Evolutionary conservation across 805 yeast species (phyloP), one percentile per base, ranked within the genome.

Genomic region (Cyberlindnera maclurae): DNA sequence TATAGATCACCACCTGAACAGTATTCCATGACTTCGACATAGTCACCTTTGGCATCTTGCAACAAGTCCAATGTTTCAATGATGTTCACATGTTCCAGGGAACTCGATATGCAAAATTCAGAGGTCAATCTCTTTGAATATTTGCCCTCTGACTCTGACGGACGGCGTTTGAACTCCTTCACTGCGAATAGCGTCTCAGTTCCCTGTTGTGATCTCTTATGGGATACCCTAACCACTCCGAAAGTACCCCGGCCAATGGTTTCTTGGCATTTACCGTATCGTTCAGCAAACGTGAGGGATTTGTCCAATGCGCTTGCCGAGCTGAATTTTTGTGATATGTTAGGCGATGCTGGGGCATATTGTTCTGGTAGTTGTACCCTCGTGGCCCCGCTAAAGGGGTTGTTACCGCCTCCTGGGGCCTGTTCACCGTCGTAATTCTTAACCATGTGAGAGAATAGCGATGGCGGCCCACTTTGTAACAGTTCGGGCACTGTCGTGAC

Each of bases 201-300:
- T 18, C 47, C 57, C 29, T 49, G 52, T 9, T 63, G 47, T 17
- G 37, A 16, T 51, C 74, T 77, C 58, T 82, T 82, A 65, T 89
- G 97, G 6, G 95, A 74, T 5, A 93, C 76, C 44, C 96, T 70
- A 15, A 90, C 97, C 33, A 87, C 86, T 15, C 98, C 98, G 65
- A 84, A 90, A 0, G 96, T 79, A 15, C 97, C 97, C 37, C 84
- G 74, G 18, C 98, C 98, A 46, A 93, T 75, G 34, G 89, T 85
- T 58, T 90, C 97, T 61, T 87, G 96, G 59, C 97, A 90, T 37
- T 83, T 73, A 31, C 98, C 98, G 59, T 90, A 90, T 57, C 89
- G 84, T 50, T 88, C 89, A 8, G 78, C 82, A 58, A 90, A 82
- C 9, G 89, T 76, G 40, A 41, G 13, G 29, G 40, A 41, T 36